Evolutionary conservation across 345 rosid genomes (phyloP).

Genomic region (Odontarrhena argentea): DNA sequence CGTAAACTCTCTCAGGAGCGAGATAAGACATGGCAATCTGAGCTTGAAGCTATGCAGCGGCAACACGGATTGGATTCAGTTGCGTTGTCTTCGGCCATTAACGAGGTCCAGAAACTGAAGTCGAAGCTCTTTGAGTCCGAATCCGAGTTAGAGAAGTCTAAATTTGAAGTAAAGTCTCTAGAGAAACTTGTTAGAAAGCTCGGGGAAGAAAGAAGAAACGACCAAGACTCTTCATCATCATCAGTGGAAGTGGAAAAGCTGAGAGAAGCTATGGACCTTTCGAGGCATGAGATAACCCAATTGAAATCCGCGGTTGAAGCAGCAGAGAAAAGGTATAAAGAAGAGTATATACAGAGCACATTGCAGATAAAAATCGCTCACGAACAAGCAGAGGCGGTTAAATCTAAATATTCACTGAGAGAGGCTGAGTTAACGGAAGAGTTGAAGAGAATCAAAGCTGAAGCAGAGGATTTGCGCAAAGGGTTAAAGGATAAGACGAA

Average conservation of each 20-base stretch:
- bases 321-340: constrained; percentile 78
- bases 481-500: constrained; percentile 13
- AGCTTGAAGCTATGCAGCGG: constrained; percentile 86
- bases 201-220: constrained; percentile 42
- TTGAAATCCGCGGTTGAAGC: constrained; percentile 65
- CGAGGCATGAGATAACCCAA: constrained; percentile 57
- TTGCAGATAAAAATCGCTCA: constrained; percentile 80
- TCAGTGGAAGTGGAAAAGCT: constrained; percentile 36
- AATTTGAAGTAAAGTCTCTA: constrained; percentile 52
- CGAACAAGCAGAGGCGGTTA: constrained; percentile 62
- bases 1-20: constrained; percentile 78
- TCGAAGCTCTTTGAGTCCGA: constrained; percentile 74
- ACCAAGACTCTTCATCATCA: constrained; percentile 36
- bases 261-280: constrained; percentile 45
- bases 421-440: constrained; percentile 59
- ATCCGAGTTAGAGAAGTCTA: constrained; percentile 74
- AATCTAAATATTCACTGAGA: constrained; percentile 53
- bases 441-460: constrained; percentile 49
- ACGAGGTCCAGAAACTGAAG: constrained; percentile 84
- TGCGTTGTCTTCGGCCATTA: constrained; percentile 72
- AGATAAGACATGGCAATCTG: constrained; percentile 90
- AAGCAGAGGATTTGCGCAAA: constrained; percentile 53
- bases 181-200: constrained; percentile 64
- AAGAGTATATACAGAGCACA: constrained; percentile 83
- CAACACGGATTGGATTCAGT: constrained; percentile 79